These are phyloP conservation scores for Chlamydomonas eustigma DNA, from an alignment of 139 green algal genomes.

Conservation along the genomic window DNA sequence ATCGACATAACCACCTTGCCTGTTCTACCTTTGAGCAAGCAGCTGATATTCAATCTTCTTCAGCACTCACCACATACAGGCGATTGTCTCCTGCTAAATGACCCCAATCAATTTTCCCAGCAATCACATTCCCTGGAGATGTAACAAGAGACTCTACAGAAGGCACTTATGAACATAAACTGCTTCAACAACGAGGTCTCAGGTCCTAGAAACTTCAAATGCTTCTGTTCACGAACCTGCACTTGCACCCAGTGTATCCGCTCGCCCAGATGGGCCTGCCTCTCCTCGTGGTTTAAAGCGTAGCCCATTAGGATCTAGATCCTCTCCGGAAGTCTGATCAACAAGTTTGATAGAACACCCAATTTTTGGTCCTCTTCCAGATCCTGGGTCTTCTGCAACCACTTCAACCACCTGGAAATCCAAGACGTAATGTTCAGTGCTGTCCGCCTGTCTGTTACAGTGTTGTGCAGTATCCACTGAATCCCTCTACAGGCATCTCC, in stretches of 20 bases:
- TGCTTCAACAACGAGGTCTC: not conserved
- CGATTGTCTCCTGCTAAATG: constrained; percentile 32
- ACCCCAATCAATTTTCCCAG: constrained; percentile 51
- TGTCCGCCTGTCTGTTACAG: no score
- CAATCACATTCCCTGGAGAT: constrained; percentile 28
- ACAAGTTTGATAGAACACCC: constrained; percentile 70
- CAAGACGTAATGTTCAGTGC: no score
- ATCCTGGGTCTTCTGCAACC: constrained; percentile 24
- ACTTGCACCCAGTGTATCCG: not conserved
- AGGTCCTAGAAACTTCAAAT: not conserved
- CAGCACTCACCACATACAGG: not conserved
- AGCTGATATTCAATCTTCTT: no score
- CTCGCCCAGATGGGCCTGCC: not conserved
- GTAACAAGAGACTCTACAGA: no score
- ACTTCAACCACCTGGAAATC: constrained; percentile 59
- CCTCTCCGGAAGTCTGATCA: constrained; percentile 50
- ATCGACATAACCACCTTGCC: no score
- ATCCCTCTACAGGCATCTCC: no score
- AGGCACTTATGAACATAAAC: not conserved
- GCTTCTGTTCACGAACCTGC: not conserved
- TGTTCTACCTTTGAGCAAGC: no score
- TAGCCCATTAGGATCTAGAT: constrained; percentile 47
- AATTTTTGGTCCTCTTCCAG: constrained; percentile 47
- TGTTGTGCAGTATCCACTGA: no score
- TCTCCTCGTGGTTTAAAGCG: constrained; percentile 38